Evolutionary conservation across 2,329 filamentous ascomycete genomes (phyloP).

Genomic region (Tolypocladium sp.): DNA sequence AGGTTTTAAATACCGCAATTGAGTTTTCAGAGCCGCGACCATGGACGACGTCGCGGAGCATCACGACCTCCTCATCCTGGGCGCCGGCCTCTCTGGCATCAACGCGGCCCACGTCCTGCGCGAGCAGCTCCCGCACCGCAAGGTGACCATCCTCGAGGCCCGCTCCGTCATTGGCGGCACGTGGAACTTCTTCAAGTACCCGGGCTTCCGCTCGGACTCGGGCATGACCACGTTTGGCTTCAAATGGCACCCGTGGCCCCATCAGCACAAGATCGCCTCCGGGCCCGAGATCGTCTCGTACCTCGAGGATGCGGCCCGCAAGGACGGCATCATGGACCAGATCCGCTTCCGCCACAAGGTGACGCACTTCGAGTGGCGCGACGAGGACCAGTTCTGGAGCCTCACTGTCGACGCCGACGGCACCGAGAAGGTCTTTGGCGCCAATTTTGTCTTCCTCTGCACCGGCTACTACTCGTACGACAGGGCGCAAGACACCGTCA

Average conservation of each 20-base stretch:
- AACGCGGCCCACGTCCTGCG: slow-evolving; percentile 62
- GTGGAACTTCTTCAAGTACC: slow-evolving; percentile 72
- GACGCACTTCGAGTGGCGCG: slow-evolving; percentile 41
- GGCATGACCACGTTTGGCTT: slow-evolving; percentile 56
- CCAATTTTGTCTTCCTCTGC: slow-evolving; percentile 51
- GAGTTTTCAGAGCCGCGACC: neutral
- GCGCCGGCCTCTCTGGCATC: slow-evolving; percentile 66
- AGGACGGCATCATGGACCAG: slow-evolving; percentile 42
- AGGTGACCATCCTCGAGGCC: slow-evolving; percentile 59
- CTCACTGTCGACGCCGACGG: slow-evolving; percentile 30
- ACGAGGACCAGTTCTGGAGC: slow-evolving; percentile 45
- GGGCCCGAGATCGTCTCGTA: slow-evolving; percentile 45
- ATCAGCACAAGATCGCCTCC: slow-evolving; percentile 39
- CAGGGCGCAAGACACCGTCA: slow-evolving; percentile 46
- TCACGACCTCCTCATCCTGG: slow-evolving; percentile 54
- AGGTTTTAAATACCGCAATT: neutral
- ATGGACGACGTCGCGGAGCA: slow-evolving; percentile 10
- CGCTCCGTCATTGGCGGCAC: slow-evolving; percentile 62
- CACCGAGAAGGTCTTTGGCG: slow-evolving; percentile 17
- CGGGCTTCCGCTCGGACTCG: slow-evolving; percentile 61
- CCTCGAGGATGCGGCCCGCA: slow-evolving; percentile 39
- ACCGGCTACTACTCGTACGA: slow-evolving; percentile 66
- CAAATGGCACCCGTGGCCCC: slow-evolving; percentile 61
- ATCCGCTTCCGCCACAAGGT: slow-evolving; percentile 44
- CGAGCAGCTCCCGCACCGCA: slow-evolving; percentile 41